phyloP scores from a whole-genome alignment of 2,329 filamentous ascomycete species.

The Colletotrichum tropicicola region DNA sequence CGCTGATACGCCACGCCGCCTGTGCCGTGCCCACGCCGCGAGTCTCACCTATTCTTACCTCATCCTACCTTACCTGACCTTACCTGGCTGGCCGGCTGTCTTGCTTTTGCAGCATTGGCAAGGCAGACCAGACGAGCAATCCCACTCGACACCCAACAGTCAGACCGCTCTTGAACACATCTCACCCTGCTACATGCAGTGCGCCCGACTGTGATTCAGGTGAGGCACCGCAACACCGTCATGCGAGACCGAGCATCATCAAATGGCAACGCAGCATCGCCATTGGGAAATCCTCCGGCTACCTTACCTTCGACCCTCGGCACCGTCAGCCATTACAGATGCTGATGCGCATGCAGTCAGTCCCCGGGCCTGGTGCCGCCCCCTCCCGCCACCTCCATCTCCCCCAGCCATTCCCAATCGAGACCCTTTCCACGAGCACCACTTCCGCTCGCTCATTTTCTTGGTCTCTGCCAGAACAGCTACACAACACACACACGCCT shows the following conservation, averaged over 20 bases:
- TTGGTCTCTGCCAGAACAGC: background rate
- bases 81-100: background rate
- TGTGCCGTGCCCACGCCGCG: background rate
- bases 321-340: background rate
- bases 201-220: no score
- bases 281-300: constrained; percentile 1
- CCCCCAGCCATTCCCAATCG: constrained; percentile 1
- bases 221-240: background rate
- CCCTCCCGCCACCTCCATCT: background rate
- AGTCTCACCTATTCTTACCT: background rate
- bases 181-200: no score
- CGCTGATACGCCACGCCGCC: background rate
- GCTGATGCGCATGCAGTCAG: background rate
- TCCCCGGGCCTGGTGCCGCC: background rate
- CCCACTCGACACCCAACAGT: no score
- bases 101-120: background rate
- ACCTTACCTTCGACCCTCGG: background rate
- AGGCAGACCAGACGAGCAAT: no score
- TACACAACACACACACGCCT: no score
- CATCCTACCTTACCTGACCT: background rate
- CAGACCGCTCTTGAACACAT: background rate
- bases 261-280: background rate
- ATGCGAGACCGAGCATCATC: background rate
- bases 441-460: background rate
- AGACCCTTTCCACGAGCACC: background rate